Evolutionary conservation across 1,284 basidiomycete species (phyloP), one percentile per base, ranked within the genome.

Genomic region (Athelia sp.): DNA sequence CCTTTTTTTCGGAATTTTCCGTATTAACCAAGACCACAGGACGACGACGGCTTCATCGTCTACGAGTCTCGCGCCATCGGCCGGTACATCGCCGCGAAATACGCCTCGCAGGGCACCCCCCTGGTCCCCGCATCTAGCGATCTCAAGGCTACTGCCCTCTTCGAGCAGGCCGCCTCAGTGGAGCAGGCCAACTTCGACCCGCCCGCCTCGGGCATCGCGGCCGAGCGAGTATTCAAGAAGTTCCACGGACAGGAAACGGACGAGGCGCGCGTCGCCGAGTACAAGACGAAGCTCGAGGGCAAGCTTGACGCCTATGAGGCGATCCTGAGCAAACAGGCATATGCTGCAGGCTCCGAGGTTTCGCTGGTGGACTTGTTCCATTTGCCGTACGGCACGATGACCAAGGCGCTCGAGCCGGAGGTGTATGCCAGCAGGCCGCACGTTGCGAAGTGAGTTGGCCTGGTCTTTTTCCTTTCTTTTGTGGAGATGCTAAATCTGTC

Each of bases 21-120:
- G 13, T 6, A 18, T 22, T 14, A 15, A 49, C 32, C 15, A 15
- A 21, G 21, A 43, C 4, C 32, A 3, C 22, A 65, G 65, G 67
- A 75, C 42, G 72, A 78, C 43, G 74, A 78, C 43, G 70, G 71
- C 15, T 72, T 76, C 62, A 53, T 61, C 46, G 53, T 76, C 40
- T 78, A 62, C 60, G 76, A 83, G 59, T 75, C 72, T 29, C 74
- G 81, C 32, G 79, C 80, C 2, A 81, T 83, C 52, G 55, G 55
- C 4, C 71, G 76, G 26, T 79, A 80, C 59, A 47, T 79, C 51
- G 69, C 69, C 47, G 62, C 64, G 49, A 78, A 78, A 57, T 74
- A 75, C 50, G 56, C 65, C 8, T 54, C 59, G 47, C 60, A 70
- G 54, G 68, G 72, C 36, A 66, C 64, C 17, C 19, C 45, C 40